Evolutionary conservation across 148 eudicot species (phyloP), one percentile per base, ranked within the genome.

Genomic region (Vaccinium darrowii): DNA sequence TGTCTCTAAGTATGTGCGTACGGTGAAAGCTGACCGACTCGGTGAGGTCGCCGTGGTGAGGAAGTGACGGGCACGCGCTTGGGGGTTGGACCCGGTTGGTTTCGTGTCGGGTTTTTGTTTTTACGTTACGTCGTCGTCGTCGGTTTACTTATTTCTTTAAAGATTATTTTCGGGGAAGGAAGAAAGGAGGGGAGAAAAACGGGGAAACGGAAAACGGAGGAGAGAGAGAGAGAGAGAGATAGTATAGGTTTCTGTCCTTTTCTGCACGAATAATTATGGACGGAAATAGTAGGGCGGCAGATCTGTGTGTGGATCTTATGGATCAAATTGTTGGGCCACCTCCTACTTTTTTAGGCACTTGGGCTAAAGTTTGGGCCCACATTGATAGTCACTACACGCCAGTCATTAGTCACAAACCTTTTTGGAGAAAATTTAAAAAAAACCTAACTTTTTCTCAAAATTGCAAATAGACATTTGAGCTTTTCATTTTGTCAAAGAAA

Each of bases 21-120:
- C 84, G 84, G 84, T 72, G 79, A 73, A 62, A 73, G 71, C 21
- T 13, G 82, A 25, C 67, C 39, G 79, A 69, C 47, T 69, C 15
- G 76, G 84, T 67, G 89, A 63, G 83, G 76, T 71, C 79, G 84
- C 84, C 84, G 84, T 78, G 63, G 62, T 47, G 1, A 80, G 82
- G 14, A 60, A n/a, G 19, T 50, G 80, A 25, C 13, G 16, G 18
- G 30, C 74, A 69, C 74, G 74, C 74, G 74, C 74, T 5, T 30
- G 39, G 74, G 8, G 1, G 2, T 23, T 10, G 71, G 30, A 30
- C 74, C 74, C 74, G 39, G 39, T 52, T 52, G 11, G 56, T 69
- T 69, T 69, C 39, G 43, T 27, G 43, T 27, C 16, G 74, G 36
- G 74, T 12, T 69, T 69, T 27, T 13, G 39, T 11, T n/a, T 3